phyloP scores from a whole-genome alignment of 1,284 basidiomycete species.

The Puccinia hordei region DNA sequence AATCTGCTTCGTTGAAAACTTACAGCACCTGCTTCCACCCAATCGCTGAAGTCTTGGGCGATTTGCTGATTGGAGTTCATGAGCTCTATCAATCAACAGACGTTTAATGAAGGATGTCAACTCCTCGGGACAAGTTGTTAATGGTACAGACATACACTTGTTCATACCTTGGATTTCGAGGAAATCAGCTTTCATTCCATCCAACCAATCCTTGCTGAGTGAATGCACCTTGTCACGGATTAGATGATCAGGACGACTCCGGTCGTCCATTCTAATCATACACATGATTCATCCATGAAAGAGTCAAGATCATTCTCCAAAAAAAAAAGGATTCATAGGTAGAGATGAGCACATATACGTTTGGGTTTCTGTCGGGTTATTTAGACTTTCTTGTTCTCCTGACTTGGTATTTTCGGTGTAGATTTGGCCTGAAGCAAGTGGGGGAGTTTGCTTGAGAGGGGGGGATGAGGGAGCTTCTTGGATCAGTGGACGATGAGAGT shows the following conservation, averaged over 20 bases:
- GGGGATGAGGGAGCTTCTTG: not conserved
- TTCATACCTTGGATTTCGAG: constrained; percentile 35
- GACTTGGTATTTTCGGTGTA: not conserved
- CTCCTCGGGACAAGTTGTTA: not conserved
- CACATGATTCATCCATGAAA: not conserved
- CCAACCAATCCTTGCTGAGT: constrained; percentile 20
- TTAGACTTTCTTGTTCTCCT: not conserved
- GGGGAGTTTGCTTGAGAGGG: not conserved
- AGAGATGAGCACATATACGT: not conserved
- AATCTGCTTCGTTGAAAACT: not conserved
- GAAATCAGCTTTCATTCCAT: constrained; percentile 20
- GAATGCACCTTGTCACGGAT: constrained; percentile 13
- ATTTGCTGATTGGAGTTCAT: constrained; percentile 28
- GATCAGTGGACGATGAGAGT: constrained; percentile 1
- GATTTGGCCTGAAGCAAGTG: not conserved
- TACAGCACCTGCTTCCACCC: constrained; percentile 27
- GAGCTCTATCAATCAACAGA: not conserved
- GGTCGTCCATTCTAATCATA: not conserved
- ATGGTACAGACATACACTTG: not conserved
- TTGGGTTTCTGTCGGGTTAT: not conserved
- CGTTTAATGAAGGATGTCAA: not conserved
- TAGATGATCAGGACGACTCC: not conserved
- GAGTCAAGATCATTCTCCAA: not conserved
- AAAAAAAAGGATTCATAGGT: no score
- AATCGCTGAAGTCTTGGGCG: constrained; percentile 28